Evolutionary conservation across 768 basidiomycete genomes (phyloP).

Genomic region (Panus rudis): DNA sequence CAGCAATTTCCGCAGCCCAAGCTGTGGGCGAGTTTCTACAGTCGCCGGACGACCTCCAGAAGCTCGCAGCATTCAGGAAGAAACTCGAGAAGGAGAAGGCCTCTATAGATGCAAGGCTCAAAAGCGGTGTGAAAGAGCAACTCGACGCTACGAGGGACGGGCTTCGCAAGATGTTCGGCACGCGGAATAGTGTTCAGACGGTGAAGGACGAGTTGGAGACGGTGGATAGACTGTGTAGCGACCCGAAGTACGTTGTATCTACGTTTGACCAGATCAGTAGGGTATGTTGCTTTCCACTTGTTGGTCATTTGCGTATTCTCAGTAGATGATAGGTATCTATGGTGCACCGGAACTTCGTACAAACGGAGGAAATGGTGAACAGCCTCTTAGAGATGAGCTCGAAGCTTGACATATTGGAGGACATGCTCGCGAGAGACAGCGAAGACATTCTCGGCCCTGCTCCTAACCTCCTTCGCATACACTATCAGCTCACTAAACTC

Average conservation of each 20-base stretch:
- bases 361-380: conserved; percentile 92
- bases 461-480: conserved; percentile 82
- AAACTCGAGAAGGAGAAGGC: conserved; percentile 96
- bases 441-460: conserved; percentile 80
- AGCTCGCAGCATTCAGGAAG: conserved; percentile 83
- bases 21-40: conserved; percentile 87
- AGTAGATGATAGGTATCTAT: conserved; percentile 88
- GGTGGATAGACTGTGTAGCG: conserved; percentile 68
- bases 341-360: conserved; percentile 91
- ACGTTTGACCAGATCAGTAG: conserved; percentile 96
- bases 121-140: conserved; percentile 89
- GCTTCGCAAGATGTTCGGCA: conserved; percentile 70
- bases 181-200: conserved; percentile 68
- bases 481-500: conserved; percentile 87
- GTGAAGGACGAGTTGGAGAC: conserved; percentile 83
- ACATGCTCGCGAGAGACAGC: conserved; percentile 69
- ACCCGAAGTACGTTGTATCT: conserved; percentile 67
- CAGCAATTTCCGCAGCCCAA: conserved; percentile 70
- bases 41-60: conserved; percentile 88
- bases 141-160: conserved; percentile 87
- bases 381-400: conserved; percentile 90
- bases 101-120: conserved; percentile 84
- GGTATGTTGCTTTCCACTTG: conserved; percentile 38
- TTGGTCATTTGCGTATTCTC: neutral
- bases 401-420: conserved; percentile 71